Percentiles rank a stretch among this genome's conserved stretches.
Evolutionary conservation across 1,284 basidiomycete species (phyloP).

Genomic region (Pascua sp.): DNA sequence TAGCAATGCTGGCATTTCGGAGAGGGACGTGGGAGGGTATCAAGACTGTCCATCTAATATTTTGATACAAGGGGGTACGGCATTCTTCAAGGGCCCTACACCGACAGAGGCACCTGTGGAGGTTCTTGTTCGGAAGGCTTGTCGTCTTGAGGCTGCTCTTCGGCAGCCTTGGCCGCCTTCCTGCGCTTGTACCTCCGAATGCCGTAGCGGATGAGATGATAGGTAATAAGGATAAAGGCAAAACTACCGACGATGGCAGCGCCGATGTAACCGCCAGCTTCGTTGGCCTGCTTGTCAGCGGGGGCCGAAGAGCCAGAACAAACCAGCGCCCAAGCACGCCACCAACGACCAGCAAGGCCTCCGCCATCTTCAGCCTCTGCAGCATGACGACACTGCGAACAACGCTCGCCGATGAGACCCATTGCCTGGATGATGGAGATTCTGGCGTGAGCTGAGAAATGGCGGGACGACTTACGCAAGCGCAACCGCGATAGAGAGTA

Average conservation of each 20-base stretch:
- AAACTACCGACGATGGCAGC: conserved; percentile 76
- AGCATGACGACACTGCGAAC: conserved; percentile 60
- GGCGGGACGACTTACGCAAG: conserved; percentile 56
- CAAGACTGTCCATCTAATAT: too few species aligned
- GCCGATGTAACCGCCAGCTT: conserved; percentile 78
- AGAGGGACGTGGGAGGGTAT: too few species aligned
- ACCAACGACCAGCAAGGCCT: conserved; percentile 75
- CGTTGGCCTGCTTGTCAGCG: conserved; percentile 58
- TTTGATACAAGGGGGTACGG: too few species aligned
- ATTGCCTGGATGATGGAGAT: conserved; percentile 79
- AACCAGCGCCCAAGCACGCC: conserved; percentile 71
- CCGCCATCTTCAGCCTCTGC: conserved; percentile 66
- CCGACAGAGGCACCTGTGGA: too few species aligned
- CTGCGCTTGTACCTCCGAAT: too few species aligned
- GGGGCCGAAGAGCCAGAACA: too few species aligned
- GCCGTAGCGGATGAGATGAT: conserved; percentile 27
- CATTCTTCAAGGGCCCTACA: too few species aligned
- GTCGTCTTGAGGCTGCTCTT: too few species aligned
- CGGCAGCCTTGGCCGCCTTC: too few species aligned
- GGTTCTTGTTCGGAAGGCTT: too few species aligned
- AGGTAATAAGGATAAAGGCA: conserved; percentile 32
- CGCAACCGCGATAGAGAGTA: conserved; percentile 77
- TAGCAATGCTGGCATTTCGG: too few species aligned
- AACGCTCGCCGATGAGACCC: conserved; percentile 74
- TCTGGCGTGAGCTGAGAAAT: conserved; percentile 46